phyloP scores from a whole-genome alignment of 2,329 filamentous ascomycete species.

The Fusarium nygamai region DNA sequence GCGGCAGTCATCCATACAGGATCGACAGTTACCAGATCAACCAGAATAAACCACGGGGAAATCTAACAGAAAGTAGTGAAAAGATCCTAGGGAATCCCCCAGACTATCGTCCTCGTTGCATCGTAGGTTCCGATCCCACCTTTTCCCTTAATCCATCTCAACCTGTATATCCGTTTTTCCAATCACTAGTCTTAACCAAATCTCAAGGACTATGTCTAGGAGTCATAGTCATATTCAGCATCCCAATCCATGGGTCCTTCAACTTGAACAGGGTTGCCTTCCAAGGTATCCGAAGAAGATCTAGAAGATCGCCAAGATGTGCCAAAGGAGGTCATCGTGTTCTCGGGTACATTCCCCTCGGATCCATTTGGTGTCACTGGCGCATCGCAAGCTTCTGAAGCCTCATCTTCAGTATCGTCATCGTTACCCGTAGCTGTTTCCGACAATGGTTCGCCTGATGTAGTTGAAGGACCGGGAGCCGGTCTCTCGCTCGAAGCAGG shows the following conservation, averaged over 20 bases:
- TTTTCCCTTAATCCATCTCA: not conserved
- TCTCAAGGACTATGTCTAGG: too few relatives aligned
- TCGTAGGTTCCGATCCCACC: not conserved
- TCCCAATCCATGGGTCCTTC: not conserved
- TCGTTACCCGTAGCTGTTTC: not conserved
- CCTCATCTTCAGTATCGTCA: not conserved
- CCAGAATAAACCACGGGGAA: rapidly evolving
- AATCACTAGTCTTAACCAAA: not conserved
- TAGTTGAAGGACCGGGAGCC: not conserved
- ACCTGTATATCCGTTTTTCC: not conserved
- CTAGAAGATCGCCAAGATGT: not conserved
- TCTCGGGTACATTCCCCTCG: not conserved
- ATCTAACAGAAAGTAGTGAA: not conserved
- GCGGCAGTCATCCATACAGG: too few relatives aligned
- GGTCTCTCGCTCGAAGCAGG: not conserved
- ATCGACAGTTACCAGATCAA: not conserved
- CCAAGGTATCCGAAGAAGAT: not conserved
- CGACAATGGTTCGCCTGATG: not conserved
- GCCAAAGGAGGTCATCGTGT: not conserved
- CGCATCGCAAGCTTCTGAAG: not conserved
- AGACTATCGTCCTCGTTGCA: too few relatives aligned
- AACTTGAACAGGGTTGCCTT: too few relatives aligned
- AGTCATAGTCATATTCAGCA: too few relatives aligned
- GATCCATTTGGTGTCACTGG: not conserved
- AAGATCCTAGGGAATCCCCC: not conserved